Conservation (phyloP, 768 basidiomycete genomes). For the Calocybe cyanea region DNA sequence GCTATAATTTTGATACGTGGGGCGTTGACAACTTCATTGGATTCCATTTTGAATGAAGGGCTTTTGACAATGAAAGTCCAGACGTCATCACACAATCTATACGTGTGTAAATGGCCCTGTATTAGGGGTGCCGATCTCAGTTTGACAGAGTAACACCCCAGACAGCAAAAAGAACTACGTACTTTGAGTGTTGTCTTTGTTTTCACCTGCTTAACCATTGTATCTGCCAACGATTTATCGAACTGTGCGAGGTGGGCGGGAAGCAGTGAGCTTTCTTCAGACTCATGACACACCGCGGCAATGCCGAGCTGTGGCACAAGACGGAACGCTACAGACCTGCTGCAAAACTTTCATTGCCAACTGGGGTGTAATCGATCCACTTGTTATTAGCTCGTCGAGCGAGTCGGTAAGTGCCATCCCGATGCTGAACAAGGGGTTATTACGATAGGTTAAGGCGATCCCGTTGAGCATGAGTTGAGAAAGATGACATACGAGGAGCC, state of each 20-base stretch:
- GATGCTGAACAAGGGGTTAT: slow-evolving; percentile 54
- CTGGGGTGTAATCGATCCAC: slow-evolving; percentile 95
- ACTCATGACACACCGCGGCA: too few species aligned
- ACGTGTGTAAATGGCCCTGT: slow-evolving; percentile 88
- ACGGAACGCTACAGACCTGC: slow-evolving; percentile 71
- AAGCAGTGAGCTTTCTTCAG: too few species aligned
- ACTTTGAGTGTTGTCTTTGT: slow-evolving; percentile 93
- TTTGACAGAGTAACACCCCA: not conserved
- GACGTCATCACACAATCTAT: slow-evolving; percentile 91
- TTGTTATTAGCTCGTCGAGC: slow-evolving; percentile 96
- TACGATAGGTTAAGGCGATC: not conserved
- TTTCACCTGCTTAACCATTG: slow-evolving; percentile 91
- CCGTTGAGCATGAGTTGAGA: not conserved
- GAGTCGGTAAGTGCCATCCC: slow-evolving; percentile 98
- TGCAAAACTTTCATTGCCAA: slow-evolving; percentile 98
- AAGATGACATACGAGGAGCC: slow-evolving; percentile 66
- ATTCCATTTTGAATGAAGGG: slow-evolving; percentile 94
- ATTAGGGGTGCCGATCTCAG: not conserved
- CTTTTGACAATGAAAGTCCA: slow-evolving; percentile 99
- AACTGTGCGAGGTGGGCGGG: slow-evolving; percentile 49
- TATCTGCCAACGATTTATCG: slow-evolving; percentile 93
- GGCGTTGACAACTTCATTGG: slow-evolving; percentile 69
- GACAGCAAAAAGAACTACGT: slow-evolving; percentile 16
- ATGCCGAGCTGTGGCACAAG: too few species aligned
- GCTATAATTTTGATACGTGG: slow-evolving; percentile 95